Evolutionary conservation across 169 alveolate species (phyloP), one percentile per base, ranked within the genome.

Genomic region (Plasmodium inui): DNA sequence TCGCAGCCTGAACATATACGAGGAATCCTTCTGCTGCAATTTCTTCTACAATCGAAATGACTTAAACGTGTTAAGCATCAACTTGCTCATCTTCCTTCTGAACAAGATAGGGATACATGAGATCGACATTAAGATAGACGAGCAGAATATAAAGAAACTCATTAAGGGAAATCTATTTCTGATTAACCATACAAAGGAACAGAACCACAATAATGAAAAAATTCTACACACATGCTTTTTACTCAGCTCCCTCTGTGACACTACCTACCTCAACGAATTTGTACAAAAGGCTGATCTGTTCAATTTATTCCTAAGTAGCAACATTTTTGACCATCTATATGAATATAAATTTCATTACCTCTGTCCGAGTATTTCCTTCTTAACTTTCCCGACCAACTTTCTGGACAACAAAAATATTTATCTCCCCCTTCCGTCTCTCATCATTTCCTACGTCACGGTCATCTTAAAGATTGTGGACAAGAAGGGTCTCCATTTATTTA

Each of bases 191-290:
- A n/a, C 3, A 28, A 10, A 19, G 22, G 83, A 67, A n/a, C 41
- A 39, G 0, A 79, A 89, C 28, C 83, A 79, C 46, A 61, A 55
- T 79, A 72, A 89, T 61, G 82, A 89, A 32, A 89, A 89, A 28
- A 89, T 89, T 57, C 39, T 89, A 37, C 94, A 89, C 57, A 89
- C 94, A 12, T 89, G 94, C 22, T 89, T 78, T 79, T 79, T 89
- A 41, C 37, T 89, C 1, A 79, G 94, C 50, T 37, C 94, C 8
- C 50, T 89, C 22, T 89, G 94, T 79, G 94, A 89, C 26, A 89
- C 94, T n/a, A 61, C 83, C 1, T 89, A 89, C 71, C 53, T 89
- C 0, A 79, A 89, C 14, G 94, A 89, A 10, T 89, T 89, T 79
- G 89, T 89, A 28, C 32, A 61, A 12, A 79, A 79, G 3, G 83